Percentiles rank a stretch among this genome's conserved stretches.
Evolutionary conservation across 1,284 basidiomycete genomes (phyloP).

Genomic region (Cronartium ribicola): DNA sequence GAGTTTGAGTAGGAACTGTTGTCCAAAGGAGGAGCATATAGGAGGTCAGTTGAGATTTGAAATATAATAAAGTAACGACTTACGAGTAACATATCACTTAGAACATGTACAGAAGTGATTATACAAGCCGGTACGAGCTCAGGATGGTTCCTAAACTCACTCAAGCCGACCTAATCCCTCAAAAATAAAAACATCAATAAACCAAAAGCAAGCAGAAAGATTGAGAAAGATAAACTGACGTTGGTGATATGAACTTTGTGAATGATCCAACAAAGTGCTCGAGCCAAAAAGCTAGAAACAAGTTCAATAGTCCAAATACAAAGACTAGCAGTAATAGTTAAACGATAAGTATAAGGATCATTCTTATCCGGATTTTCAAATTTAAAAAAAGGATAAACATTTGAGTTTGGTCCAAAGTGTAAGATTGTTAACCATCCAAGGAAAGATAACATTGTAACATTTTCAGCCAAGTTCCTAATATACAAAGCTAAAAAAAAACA

Average conservation of each 20-base stretch:
- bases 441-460: slow-evolving; percentile 55
- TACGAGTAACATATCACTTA: slow-evolving; percentile 57
- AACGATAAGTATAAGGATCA: slow-evolving; percentile 59
- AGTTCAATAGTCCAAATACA: slow-evolving; percentile 59
- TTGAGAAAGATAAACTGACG: slow-evolving; percentile 42
- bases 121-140: slow-evolving; percentile 53
- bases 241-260: slow-evolving; percentile 57
- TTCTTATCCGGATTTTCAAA: slow-evolving; percentile 53
- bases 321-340: slow-evolving; percentile 57
- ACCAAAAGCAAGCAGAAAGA: neutral
- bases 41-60: neutral
- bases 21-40: neutral
- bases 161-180: neutral
- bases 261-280: slow-evolving; percentile 54
- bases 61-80: neutral
- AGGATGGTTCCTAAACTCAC: slow-evolving; percentile 42
- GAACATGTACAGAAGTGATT: slow-evolving; percentile 58
- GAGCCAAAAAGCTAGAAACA: slow-evolving; percentile 55
- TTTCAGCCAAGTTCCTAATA: slow-evolving; percentile 59
- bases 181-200: neutral
- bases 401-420: slow-evolving; percentile 57
- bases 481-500: slow-evolving; percentile 53
- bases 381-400: slow-evolving; percentile 59
- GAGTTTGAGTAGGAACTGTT: slow-evolving; percentile 4
- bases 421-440: slow-evolving; percentile 55